phyloP scores from a whole-genome alignment of 768 basidiomycete species.

The Boletus reticulatus region DNA sequence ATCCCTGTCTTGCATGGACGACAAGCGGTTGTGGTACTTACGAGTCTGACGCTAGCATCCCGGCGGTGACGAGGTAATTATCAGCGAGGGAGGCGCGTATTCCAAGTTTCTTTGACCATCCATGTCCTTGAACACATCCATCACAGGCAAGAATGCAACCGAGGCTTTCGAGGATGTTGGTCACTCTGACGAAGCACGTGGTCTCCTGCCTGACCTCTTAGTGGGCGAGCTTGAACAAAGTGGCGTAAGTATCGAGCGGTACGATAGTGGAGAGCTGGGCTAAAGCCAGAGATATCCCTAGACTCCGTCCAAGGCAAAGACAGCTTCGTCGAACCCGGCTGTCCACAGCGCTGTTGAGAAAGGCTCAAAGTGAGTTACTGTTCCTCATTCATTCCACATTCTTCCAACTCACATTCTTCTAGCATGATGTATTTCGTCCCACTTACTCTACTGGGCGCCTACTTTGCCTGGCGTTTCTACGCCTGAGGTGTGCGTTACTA shows the following conservation, averaged over 20 bases:
- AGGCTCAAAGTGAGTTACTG: constrained; percentile 60
- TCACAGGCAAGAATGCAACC: constrained; percentile 87
- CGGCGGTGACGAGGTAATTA: constrained; percentile 96
- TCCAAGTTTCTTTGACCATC: constrained; percentile 10
- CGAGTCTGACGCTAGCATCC: constrained; percentile 61
- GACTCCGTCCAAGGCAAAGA: constrained; percentile 53
- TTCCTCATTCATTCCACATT: not conserved
- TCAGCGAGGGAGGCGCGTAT: constrained; percentile 84
- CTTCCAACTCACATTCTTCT: constrained; percentile 6
- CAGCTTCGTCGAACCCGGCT: constrained; percentile 39
- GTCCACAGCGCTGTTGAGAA: constrained; percentile 52
- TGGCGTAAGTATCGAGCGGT: constrained; percentile 43
- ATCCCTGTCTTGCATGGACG: constrained; percentile 16
- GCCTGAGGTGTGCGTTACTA: constrained; percentile 16
- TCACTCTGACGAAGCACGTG: constrained; percentile 97
- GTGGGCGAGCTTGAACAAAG: constrained; percentile 81
- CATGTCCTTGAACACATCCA: not conserved
- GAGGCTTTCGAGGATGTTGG: constrained; percentile 99
- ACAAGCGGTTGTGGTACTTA: constrained; percentile 7
- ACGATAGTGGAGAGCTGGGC: not conserved
- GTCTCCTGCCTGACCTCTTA: constrained; percentile 71
- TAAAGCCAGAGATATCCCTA: constrained; percentile 22
- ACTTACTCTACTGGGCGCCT: constrained; percentile 72
- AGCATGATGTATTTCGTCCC: constrained; percentile 86
- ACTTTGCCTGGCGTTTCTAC: constrained; percentile 88